phyloP scores from a whole-genome alignment of 1,284 basidiomycete species.

The Puccinia coronata region DNA sequence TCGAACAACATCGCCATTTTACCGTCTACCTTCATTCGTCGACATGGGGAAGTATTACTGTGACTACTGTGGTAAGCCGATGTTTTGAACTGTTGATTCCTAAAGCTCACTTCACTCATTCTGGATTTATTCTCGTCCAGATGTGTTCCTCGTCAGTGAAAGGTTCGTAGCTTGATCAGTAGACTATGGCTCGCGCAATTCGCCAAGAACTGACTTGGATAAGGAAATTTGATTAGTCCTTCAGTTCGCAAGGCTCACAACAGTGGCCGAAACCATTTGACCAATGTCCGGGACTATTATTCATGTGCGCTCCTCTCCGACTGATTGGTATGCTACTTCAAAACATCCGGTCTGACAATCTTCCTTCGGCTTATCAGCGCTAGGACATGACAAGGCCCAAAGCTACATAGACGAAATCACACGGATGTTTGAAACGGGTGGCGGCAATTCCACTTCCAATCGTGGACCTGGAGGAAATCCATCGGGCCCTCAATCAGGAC shows the following conservation, averaged over 20 bases:
- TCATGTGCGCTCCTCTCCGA: constrained; percentile 66
- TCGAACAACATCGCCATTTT: no score
- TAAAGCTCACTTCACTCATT: background rate
- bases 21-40: background rate
- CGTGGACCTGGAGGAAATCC: constrained; percentile 3
- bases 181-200: background rate
- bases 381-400: constrained; percentile 94
- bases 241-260: constrained; percentile 96
- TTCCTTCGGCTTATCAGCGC: constrained; percentile 63
- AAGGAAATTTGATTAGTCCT: constrained; percentile 1
- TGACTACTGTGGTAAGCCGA: constrained; percentile 84
- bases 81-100: constrained; percentile 56
- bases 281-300: constrained; percentile 97
- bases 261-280: constrained; percentile 89
- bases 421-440: constrained; percentile 73
- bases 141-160: constrained; percentile 51
- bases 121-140: constrained; percentile 32
- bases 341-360: constrained; percentile 4
- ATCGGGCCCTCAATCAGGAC: constrained; percentile 11
- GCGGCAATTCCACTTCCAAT: constrained; percentile 49
- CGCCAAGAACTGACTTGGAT: constrained; percentile 1
- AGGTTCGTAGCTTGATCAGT: constrained; percentile 22
- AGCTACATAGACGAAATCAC: constrained; percentile 95
- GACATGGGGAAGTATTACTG: constrained; percentile 63
- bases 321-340: constrained; percentile 49